Percentiles rank a stretch among this genome's conserved stretches.
Evolutionary conservation across 1,139 yeast species (phyloP).

Genomic region (Hansenula lynferdii): DNA sequence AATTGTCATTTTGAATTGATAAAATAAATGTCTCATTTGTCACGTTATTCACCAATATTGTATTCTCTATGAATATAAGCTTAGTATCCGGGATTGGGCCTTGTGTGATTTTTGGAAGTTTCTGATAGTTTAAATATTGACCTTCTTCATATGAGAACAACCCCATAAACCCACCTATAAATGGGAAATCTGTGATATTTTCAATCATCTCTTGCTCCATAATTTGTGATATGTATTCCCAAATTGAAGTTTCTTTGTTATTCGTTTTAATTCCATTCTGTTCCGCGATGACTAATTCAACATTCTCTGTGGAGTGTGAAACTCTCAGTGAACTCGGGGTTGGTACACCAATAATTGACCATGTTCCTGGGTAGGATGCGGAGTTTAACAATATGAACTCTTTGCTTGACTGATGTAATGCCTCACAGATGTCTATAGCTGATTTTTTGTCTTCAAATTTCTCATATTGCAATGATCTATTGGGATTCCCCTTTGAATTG

Average conservation of each 20-base stretch:
- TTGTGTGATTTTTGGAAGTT: constrained; percentile 29
- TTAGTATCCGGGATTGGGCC: constrained; percentile 62
- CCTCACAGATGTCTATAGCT: constrained; percentile 46
- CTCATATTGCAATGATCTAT: background rate
- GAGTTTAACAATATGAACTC: constrained; percentile 65
- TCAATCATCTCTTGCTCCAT: constrained; percentile 34
- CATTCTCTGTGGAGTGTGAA: constrained; percentile 43
- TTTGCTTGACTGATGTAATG: constrained; percentile 22
- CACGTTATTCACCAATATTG: constrained; percentile 35
- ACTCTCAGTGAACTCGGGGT: constrained; percentile 50
- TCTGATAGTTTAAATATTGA: constrained; percentile 35
- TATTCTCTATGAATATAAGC: constrained; percentile 65
- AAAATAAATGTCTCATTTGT: constrained; percentile 49
- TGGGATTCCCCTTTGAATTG: background rate
- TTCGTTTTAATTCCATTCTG: constrained; percentile 1
- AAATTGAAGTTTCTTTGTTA: constrained; percentile 28
- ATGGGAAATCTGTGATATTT: constrained; percentile 45
- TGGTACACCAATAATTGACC: constrained; percentile 84
- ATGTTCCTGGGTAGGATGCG: constrained; percentile 75
- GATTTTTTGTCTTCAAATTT: constrained; percentile 2
- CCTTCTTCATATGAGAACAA: constrained; percentile 86
- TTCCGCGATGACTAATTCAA: constrained; percentile 13
- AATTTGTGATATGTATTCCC: constrained; percentile 45
- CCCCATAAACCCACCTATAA: constrained; percentile 88
- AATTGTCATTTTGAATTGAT: constrained; percentile 35